Conservation (phyloP, 306 rosid genomes). For the Cicer judaicum region DNA sequence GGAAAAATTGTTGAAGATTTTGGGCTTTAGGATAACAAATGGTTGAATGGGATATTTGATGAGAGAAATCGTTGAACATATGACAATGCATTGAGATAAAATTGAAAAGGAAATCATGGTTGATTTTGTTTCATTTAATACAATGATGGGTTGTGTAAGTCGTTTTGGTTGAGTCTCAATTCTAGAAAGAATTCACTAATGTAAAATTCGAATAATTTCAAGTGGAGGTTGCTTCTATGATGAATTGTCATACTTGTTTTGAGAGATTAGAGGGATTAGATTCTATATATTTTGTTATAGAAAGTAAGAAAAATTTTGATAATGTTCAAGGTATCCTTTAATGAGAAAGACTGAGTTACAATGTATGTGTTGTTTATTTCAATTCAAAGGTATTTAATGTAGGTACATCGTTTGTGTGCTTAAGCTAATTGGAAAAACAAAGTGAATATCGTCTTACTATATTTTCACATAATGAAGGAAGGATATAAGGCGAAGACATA, state of each 20-base stretch:
- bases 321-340: neutral
- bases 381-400: no score
- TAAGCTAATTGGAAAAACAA: no score
- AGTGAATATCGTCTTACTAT: conserved; percentile 33
- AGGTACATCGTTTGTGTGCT: no score
- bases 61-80: conserved; percentile 17
- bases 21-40: neutral
- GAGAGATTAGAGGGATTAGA: neutral
- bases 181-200: conserved; percentile 4
- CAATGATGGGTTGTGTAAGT: conserved; percentile 9
- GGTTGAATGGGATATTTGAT: conserved; percentile 11
- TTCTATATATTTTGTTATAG: neutral
- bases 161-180: conserved; percentile 12
- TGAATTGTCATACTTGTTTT: neutral
- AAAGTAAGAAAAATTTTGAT: neutral
- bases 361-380: no score
- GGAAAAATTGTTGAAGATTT: neutral
- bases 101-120: conserved; percentile 28
- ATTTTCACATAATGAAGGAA: conserved; percentile 38
- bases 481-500: conserved; percentile 38
- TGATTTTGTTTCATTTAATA: conserved; percentile 30
- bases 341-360: neutral
- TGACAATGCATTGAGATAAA: conserved; percentile 20
- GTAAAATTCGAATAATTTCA: conserved; percentile 11
- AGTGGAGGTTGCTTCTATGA: conserved; percentile 17